These are phyloP conservation scores for Triticum urartu DNA, from an alignment of 176 grass and related monocot genomes.

Conservation along the genomic window DNA sequence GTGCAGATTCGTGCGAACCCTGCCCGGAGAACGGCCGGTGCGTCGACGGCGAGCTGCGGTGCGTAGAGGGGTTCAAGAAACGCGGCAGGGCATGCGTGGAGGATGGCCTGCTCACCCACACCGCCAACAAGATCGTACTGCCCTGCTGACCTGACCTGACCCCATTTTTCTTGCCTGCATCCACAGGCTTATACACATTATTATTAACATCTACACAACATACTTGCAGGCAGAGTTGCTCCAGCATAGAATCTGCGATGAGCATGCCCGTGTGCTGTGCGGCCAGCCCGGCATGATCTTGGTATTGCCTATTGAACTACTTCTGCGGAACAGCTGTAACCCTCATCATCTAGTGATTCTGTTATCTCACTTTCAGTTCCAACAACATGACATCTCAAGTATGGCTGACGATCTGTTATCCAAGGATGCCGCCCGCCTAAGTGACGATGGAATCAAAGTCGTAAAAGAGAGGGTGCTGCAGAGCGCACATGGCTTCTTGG, in stretches of 20 bases:
- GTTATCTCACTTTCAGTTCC: conserved; percentile 55
- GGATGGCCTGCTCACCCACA: conserved; percentile 63
- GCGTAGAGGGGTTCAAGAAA: conserved; percentile 64
- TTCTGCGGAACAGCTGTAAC: background rate
- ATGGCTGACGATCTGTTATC: conserved; percentile 59
- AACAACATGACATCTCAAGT: conserved; percentile 50
- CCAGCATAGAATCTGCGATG: conserved; percentile 46
- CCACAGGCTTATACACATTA: background rate
- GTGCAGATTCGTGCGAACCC: conserved; percentile 35
- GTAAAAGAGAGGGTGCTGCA: conserved; percentile 59
- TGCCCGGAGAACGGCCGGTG: conserved; percentile 70
- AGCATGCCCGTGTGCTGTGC: conserved; percentile 50
- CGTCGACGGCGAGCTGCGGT: conserved; percentile 53
- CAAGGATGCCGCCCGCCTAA: conserved; percentile 36
- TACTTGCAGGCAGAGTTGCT: conserved; percentile 43
- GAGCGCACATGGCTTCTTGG: conserved; percentile 41
- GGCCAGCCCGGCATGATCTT: conserved; percentile 56
- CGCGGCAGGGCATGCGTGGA: conserved; percentile 64
- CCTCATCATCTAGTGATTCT: background rate
- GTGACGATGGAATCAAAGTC: conserved; percentile 36
- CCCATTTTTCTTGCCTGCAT: background rate
- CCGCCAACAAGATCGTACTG: conserved; percentile 63
- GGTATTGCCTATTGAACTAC: conserved; percentile 31
- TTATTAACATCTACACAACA: background rate
- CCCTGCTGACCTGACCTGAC: background rate